phyloP scores from a whole-genome alignment of 345 rosid species.

The Eucalyptus tenuipes region DNA sequence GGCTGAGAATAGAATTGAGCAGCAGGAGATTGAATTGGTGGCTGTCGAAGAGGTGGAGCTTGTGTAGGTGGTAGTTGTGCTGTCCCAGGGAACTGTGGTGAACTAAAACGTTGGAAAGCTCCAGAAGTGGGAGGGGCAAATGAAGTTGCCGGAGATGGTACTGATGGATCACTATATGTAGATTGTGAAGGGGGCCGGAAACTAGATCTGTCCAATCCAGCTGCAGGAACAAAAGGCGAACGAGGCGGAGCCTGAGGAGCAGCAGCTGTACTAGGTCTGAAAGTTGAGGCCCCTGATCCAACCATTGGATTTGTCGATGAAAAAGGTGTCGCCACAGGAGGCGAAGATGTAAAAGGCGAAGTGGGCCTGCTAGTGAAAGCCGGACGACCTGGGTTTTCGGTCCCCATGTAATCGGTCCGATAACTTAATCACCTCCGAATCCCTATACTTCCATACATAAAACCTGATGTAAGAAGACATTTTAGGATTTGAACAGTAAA shows the following conservation, averaged over 20 bases:
- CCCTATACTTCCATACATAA: slow-evolving; percentile 15
- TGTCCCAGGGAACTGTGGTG: slow-evolving; percentile 37
- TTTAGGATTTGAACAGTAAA: neutral
- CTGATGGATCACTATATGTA: slow-evolving; percentile 24
- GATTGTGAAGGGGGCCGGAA: slow-evolving; percentile 34
- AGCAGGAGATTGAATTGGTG: slow-evolving; percentile 36
- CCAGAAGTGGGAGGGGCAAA: slow-evolving; percentile 39
- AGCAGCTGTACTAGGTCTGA: slow-evolving; percentile 34
- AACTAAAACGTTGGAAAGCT: slow-evolving; percentile 37
- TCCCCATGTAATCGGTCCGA: slow-evolving; percentile 34
- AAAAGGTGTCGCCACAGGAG: slow-evolving; percentile 44
- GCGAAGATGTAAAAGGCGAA: slow-evolving; percentile 53
- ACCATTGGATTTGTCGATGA: slow-evolving; percentile 38
- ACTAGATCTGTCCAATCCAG: slow-evolving; percentile 22
- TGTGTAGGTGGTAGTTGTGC: slow-evolving; percentile 31
- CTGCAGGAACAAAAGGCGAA: slow-evolving; percentile 24
- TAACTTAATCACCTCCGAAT: neutral
- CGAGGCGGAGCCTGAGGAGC: slow-evolving; percentile 34
- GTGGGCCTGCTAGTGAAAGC: slow-evolving; percentile 39
- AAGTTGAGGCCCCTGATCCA: slow-evolving; percentile 24
- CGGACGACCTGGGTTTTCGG: slow-evolving; percentile 57
- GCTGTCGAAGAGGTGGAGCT: slow-evolving; percentile 35
- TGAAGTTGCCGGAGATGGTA: slow-evolving; percentile 28
- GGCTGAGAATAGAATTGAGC: slow-evolving; percentile 35
- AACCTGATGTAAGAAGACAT: slow-evolving; percentile 12